Conservation (phyloP, 163 green algal genomes). For the Scenedesmus sp. region DNA sequence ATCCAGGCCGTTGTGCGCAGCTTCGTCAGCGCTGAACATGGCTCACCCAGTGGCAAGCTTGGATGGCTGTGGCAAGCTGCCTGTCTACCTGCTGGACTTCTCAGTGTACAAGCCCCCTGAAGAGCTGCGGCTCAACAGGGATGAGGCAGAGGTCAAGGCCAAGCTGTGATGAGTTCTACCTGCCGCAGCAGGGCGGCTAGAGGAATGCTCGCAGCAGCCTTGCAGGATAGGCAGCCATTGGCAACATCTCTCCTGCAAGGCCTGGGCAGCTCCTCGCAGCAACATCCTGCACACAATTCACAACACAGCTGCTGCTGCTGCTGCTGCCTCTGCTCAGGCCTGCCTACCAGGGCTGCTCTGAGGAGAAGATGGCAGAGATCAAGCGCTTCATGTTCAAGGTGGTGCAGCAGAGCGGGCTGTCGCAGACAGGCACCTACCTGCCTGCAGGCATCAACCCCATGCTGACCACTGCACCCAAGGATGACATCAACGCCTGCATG, state of each 20-base stretch:
- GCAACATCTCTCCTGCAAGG: not conserved
- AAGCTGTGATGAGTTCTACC: not conserved
- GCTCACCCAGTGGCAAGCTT: not conserved
- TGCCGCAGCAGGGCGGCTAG: not conserved
- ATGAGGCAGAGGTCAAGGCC: not conserved
- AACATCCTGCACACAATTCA: too few species aligned
- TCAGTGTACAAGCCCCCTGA: conserved; percentile 42
- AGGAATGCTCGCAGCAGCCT: not conserved
- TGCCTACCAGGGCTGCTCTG: not conserved
- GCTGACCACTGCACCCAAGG: conserved; percentile 26
- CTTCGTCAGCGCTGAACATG: not conserved
- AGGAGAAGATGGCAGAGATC: conserved; percentile 30
- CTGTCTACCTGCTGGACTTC: conserved; percentile 42
- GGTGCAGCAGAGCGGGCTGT: conserved; percentile 45
- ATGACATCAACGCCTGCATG: conserved; percentile 37
- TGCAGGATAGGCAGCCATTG: not conserved
- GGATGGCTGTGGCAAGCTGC: not conserved
- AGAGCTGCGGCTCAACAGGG: conserved; percentile 30
- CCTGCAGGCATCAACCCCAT: conserved; percentile 55
- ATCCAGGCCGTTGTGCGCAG: not conserved
- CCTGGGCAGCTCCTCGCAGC: not conserved
- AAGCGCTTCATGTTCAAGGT: conserved; percentile 36
- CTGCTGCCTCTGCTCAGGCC: not conserved
- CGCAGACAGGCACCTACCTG: conserved; percentile 48
- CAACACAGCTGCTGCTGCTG: not conserved